Conservation (phyloP, 768 basidiomycete species). For the Russula virescens region DNA sequence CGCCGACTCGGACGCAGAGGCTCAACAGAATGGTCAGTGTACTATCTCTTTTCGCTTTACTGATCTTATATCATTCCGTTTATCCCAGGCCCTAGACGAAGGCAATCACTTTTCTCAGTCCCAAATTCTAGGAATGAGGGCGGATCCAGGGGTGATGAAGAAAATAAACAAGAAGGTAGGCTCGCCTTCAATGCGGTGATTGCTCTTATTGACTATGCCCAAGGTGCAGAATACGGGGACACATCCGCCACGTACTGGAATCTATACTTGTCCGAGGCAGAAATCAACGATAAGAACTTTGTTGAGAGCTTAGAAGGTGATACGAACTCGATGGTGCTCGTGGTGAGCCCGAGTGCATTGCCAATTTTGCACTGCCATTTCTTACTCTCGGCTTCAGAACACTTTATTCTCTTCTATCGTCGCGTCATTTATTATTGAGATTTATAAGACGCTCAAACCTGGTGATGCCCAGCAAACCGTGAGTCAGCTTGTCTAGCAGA, state of each 20-base stretch:
- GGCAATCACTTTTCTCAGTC: no score
- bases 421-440: constrained; percentile 22
- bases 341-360: constrained; percentile 8
- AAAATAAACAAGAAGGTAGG: no score
- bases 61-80: no score
- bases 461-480: neutral
- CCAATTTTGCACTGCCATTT: neutral
- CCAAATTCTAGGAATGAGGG: no score
- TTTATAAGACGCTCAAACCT: constrained; percentile 17
- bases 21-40: no score
- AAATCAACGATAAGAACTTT: constrained; percentile 11
- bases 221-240: constrained; percentile 12
- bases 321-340: constrained; percentile 21
- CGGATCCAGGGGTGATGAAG: no score
- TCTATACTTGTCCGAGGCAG: constrained; percentile 16
- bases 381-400: neutral
- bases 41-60: no score
- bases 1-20: no score
- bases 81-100: no score
- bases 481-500: no score
- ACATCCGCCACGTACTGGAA: constrained; percentile 20
- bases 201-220: neutral
- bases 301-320: constrained; percentile 18
- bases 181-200: no score
- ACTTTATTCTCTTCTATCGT: constrained; percentile 23